phyloP scores from a whole-genome alignment of 805 yeast genomes.

The Yarrowia sp. region DNA sequence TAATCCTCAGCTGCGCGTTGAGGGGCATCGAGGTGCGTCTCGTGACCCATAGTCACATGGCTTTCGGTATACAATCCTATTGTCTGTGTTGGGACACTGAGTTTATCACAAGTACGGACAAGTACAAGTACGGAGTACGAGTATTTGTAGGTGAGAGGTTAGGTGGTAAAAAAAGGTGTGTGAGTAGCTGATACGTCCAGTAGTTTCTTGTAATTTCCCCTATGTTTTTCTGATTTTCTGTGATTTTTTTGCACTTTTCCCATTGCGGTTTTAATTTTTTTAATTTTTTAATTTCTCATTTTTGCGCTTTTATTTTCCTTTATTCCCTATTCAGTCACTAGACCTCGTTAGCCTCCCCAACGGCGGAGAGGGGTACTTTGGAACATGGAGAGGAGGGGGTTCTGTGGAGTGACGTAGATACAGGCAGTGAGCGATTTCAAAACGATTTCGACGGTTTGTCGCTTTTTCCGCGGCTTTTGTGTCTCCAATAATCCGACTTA shows the following conservation, averaged over 20 bases:
- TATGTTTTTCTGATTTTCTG: no score
- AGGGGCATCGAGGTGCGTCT: slow-evolving; percentile 33
- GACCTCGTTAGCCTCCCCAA: slow-evolving; percentile 37
- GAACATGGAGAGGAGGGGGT: background rate
- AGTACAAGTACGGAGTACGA: no score
- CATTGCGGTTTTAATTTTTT: background rate
- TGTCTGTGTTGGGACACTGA: background rate
- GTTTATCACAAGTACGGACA: no score
- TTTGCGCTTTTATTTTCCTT: background rate
- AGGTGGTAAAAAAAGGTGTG: no score
- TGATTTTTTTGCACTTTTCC: no score
- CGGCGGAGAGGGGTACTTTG: slow-evolving; percentile 32
- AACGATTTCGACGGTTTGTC: no score
- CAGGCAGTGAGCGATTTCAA: no score
- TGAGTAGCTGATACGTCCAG: no score
- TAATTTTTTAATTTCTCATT: background rate
- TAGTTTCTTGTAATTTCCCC: no score
- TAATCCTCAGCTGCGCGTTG: slow-evolving; percentile 21
- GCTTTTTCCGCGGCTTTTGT: background rate
- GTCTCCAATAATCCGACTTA: no score
- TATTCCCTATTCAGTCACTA: slow-evolving; percentile 1
- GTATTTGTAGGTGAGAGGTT: no score
- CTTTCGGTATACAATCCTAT: slow-evolving; percentile 15
- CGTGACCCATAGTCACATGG: slow-evolving; percentile 37
- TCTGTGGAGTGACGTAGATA: background rate